Conservation (phyloP, 78 protist genomes). For the Dictyostelium purpureum region DNA sequence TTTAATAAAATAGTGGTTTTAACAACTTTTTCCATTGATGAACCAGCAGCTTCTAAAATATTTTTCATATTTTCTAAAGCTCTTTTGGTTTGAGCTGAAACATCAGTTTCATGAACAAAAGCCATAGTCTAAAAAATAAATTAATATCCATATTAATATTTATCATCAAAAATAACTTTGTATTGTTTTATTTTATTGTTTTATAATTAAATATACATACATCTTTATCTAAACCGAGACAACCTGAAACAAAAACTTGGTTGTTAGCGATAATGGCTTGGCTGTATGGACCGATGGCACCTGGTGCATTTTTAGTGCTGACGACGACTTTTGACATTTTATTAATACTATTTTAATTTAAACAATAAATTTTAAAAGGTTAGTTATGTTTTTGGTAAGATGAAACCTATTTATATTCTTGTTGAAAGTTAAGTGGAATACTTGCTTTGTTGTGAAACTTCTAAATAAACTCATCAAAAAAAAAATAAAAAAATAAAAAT, state of each 20-base stretch:
- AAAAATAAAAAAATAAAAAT: too few relatives aligned
- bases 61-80: slow-evolving; percentile 83
- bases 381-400: too few relatives aligned
- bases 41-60: slow-evolving; percentile 85
- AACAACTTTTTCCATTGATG: slow-evolving; percentile 80
- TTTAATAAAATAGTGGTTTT: slow-evolving; percentile 83
- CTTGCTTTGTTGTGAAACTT: too few relatives aligned
- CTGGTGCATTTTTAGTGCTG: slow-evolving; percentile 77
- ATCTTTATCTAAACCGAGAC: slow-evolving; percentile 79
- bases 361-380: too few relatives aligned
- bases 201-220: not conserved
- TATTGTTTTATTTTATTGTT: not conserved
- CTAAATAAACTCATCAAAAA: too few relatives aligned
- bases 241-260: slow-evolving; percentile 85
- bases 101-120: slow-evolving; percentile 42
- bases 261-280: slow-evolving; percentile 85
- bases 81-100: slow-evolving; percentile 26
- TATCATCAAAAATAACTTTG: not conserved
- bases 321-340: slow-evolving; percentile 53
- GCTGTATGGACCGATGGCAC: slow-evolving; percentile 86
- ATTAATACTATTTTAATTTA: not conserved
- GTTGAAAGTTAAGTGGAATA: too few relatives aligned
- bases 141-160: not conserved
- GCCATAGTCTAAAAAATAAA: slow-evolving; percentile 37
- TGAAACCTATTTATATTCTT: too few relatives aligned